These are phyloP conservation scores for Populus hybrid DNA, from an alignment of 441 rosid species.

Conservation along the genomic window DNA sequence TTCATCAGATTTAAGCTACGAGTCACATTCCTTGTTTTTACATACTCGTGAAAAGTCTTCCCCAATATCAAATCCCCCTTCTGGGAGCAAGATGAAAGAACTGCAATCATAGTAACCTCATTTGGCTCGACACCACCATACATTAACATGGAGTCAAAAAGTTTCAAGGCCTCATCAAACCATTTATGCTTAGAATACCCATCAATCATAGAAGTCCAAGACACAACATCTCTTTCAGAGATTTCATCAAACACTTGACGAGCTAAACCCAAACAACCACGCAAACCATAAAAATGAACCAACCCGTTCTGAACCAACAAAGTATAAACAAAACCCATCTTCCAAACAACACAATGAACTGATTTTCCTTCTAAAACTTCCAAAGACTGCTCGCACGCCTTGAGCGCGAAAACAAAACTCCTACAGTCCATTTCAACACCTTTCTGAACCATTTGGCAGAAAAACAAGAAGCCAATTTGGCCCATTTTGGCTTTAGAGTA, in stretches of 20 bases:
- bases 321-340: constrained; percentile 5
- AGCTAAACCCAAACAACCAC: constrained; percentile 2
- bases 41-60: not conserved
- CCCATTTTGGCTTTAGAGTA: not conserved
- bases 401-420: constrained; percentile 5
- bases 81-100: constrained; percentile 8
- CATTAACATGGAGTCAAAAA: constrained; percentile 8
- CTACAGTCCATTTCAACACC: constrained; percentile 7
- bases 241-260: constrained; percentile 11
- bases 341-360: constrained; percentile 5
- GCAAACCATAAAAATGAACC: not conserved
- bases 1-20: constrained; percentile 10
- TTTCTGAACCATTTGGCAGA: not conserved
- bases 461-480: not conserved
- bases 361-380: constrained; percentile 1
- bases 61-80: constrained; percentile 11
- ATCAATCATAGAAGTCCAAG: constrained; percentile 17
- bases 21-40: constrained; percentile 3
- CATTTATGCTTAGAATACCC: constrained; percentile 1
- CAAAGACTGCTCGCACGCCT: not conserved
- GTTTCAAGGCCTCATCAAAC: constrained; percentile 5
- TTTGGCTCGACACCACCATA: not conserved
- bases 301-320: constrained; percentile 8
- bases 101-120: constrained; percentile 6
- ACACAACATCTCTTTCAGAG: constrained; percentile 7